Evolutionary conservation across 495 filamentous ascomycete species (phyloP), one percentile per base, ranked within the genome.

Genomic region (Cryomyces minteri): DNA sequence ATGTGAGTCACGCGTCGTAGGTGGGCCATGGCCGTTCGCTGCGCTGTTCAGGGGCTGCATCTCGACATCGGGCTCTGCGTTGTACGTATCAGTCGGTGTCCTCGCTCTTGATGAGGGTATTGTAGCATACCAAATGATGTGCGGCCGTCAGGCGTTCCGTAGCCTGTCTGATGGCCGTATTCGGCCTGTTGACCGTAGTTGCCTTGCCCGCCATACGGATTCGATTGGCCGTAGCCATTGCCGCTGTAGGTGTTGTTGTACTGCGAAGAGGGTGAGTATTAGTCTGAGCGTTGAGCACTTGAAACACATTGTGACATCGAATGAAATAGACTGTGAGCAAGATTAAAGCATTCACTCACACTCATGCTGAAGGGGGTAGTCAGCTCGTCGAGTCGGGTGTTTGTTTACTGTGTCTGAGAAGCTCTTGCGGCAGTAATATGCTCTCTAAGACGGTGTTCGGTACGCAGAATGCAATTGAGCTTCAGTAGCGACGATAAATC

Each of bases 191-290:
- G 61, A 46, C 67, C 68, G 54, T 71, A 76, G 12, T 72, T 69
- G 53, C 74, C 47, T 28, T 41, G 58, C 54, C 74, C 67, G 48
- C 62, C 67, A 51, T 80, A 82, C 4, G 77, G 74, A 58, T 80
- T 77, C 53, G 68, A 68, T 49, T 74, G 66, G 63, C 75, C 75
- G 61, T 79, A 76, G 58, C 68, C 70, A 49, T 65, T 54, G 25
- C 36, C 14, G 36, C 44, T 41, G 54, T 58, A 58, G 30, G 45
- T 45, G 47, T 57, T 54, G 57, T 59, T 9, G 34, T 38, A 38
- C 34, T 38, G 34, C 18, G 18, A 25, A 25, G 18, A 25, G 18
- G 18, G 18, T 25, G 18, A 25, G 18, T 25, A 25, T 25, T 25
- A 25, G 18, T 25, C 18, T 25, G 18, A 25, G 18, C 1, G 1